Evolutionary conservation across 1,139 yeast genomes (phyloP).

Genomic region (Arxiozyma heterogenica): DNA sequence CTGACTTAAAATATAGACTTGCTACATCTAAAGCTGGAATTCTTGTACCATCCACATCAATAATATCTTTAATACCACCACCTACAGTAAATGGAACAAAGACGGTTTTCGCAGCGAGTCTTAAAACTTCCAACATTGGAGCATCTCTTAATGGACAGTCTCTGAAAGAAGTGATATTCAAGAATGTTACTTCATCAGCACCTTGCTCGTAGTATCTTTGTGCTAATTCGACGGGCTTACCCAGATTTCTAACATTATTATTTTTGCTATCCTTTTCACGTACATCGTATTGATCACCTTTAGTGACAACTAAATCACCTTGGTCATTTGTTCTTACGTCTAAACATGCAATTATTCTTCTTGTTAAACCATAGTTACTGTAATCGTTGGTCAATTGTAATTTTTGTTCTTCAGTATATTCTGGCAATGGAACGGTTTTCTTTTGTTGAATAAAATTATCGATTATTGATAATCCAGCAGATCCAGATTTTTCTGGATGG

Average conservation of each 20-base stretch:
- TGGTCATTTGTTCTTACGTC: slow-evolving; percentile 92
- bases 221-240: slow-evolving; percentile 93
- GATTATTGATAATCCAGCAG: slow-evolving; percentile 73
- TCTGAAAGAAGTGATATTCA: slow-evolving; percentile 90
- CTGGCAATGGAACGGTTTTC: slow-evolving; percentile 22
- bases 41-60: slow-evolving; percentile 67
- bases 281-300: slow-evolving; percentile 96
- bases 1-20: slow-evolving; percentile 79
- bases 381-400: slow-evolving; percentile 33
- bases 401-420: slow-evolving; percentile 18
- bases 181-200: slow-evolving; percentile 91
- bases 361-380: slow-evolving; percentile 63
- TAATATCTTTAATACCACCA: slow-evolving; percentile 88
- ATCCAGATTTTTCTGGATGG: slow-evolving; percentile 95
- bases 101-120: slow-evolving; percentile 73
- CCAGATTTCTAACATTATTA: slow-evolving; percentile 69
- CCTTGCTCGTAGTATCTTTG: slow-evolving; percentile 85
- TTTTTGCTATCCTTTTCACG: slow-evolving; percentile 54
- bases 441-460: slow-evolving; percentile 57
- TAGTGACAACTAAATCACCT: slow-evolving; percentile 93
- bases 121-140: slow-evolving; percentile 88
- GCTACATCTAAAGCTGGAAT: slow-evolving; percentile 89
- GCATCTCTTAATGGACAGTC: slow-evolving; percentile 85
- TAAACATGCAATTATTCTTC: slow-evolving; percentile 88
- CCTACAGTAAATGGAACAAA: slow-evolving; percentile 97